Evolutionary conservation across 441 rosid species (phyloP).

Genomic region (Adansonia rubrostipa): DNA sequence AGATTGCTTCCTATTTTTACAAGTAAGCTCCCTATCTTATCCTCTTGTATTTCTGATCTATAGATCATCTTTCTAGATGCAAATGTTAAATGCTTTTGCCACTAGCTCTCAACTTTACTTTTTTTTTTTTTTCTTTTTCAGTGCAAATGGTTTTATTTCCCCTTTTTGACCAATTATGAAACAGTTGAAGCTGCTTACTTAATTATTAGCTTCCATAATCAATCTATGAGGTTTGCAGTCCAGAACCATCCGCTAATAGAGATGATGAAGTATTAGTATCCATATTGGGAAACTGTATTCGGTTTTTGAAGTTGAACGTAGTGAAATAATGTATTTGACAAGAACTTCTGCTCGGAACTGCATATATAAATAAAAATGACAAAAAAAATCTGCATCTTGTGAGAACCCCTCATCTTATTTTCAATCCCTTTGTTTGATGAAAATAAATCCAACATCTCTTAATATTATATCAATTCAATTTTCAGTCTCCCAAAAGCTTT

Average conservation of each 20-base stretch:
- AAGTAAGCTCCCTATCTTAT: constrained; percentile 54
- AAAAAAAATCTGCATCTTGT: not conserved
- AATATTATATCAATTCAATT: not conserved
- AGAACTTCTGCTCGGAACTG: not conserved
- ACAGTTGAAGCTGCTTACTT: not conserved
- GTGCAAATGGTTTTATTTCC: not conserved
- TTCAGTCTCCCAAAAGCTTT: not conserved
- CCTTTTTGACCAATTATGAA: not conserved
- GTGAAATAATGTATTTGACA: not conserved
- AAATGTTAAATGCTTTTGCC: not conserved
- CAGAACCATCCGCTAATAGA: not conserved
- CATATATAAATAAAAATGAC: not conserved
- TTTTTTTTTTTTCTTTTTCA: not conserved
- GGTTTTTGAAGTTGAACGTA: not conserved
- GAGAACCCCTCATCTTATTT: not conserved
- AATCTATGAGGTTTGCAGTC: not conserved
- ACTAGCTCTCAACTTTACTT: not conserved
- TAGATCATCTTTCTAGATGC: constrained; percentile 1
- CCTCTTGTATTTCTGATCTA: not conserved
- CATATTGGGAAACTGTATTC: not conserved
- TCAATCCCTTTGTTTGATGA: not conserved
- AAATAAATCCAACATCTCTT: not conserved
- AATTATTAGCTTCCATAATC: not conserved
- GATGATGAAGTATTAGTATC: not conserved
- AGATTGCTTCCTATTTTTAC: constrained; percentile 78